Evolutionary conservation across 306 rosid species (phyloP), one percentile per base, ranked within the genome.

Genomic region (Cicer bijugum): DNA sequence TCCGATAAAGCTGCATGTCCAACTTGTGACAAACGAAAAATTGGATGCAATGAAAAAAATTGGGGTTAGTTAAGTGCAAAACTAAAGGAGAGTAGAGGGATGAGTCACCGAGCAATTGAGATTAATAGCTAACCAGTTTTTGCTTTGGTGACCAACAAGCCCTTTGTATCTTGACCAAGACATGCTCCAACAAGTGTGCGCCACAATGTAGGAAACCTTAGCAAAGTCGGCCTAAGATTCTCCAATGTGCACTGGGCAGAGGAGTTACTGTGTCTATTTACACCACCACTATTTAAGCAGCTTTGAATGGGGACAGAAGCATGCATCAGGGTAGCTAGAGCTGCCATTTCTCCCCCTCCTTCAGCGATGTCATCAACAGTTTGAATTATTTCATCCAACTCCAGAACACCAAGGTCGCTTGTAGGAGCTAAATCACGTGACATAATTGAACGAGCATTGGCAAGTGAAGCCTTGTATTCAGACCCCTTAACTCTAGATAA

Each of bases 331-430:
- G 98, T 93, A 69, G 97, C 98, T 65, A 93, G 78, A 83, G 96
- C 98, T 63, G 96, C 94, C 91, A 93, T 78, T 89, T 93, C 98
- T 37, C 94, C 94, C 51, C 94, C 98, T 77, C 98, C 96, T 88
- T 93, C 98, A 15, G 98, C 97, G 70, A 93, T 93, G 84, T 93
- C 97, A 76, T 89, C 98, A n/a, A 93, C 98, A 12, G 97, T 89
- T 71, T 75, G 87, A 75, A 93, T 93, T 79, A 93, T 85, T 74
- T 91, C 98, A 83, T 93, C 91, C 79, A 82, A 66, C 82, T 84
- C 92, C 64, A 83, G 81, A 78, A 88, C 86, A 78, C 86, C 75
- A 33, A 91, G 94, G 78, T 87, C 85, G 48, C 83, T 84, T 69
- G 81, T 75, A 35, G 90, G 90, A 85, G 85, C 88, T 48, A 85